These are phyloP conservation scores for Scheffersomyces stambukii DNA, from an alignment of 1,139 yeast species.

Conservation along the genomic window DNA sequence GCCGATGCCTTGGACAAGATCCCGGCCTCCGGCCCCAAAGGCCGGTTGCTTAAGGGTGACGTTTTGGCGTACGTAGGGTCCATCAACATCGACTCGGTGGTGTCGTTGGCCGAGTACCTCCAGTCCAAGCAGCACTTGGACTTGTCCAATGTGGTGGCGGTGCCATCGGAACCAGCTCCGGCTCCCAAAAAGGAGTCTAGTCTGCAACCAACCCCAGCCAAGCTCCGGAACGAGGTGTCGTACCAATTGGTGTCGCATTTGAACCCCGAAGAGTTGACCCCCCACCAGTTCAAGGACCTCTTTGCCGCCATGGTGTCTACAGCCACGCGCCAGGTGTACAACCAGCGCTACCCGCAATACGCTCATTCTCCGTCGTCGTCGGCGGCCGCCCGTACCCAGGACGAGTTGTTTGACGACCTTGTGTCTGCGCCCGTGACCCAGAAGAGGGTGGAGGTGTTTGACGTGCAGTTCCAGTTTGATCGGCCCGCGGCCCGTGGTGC, in stretches of 20 bases:
- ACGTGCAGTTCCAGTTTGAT: slow-evolving; percentile 19
- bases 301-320: slow-evolving; percentile 28
- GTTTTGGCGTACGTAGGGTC: slow-evolving; percentile 78
- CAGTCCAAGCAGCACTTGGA: slow-evolving; percentile 65
- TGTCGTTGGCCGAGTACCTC: slow-evolving; percentile 52
- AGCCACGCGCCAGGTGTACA: slow-evolving; percentile 35
- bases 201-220: slow-evolving; percentile 10
- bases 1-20: slow-evolving; percentile 71
- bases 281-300: slow-evolving; percentile 24
- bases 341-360: slow-evolving; percentile 41
- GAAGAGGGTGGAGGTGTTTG: slow-evolving; percentile 51
- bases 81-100: slow-evolving; percentile 52
- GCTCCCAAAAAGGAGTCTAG: slow-evolving; percentile 4
- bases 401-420: slow-evolving; percentile 64
- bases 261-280: slow-evolving; percentile 21
- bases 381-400: slow-evolving; percentile 22
- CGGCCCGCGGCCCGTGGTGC: neutral
- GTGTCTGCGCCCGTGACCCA: slow-evolving; percentile 54
- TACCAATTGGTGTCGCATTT: slow-evolving; percentile 24
- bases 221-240: slow-evolving; percentile 18
- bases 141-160: slow-evolving; percentile 62
- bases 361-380: slow-evolving; percentile 41
- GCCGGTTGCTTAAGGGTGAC: slow-evolving; percentile 86
- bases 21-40: slow-evolving; percentile 84
- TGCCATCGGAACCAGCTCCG: slow-evolving; percentile 24